These are phyloP conservation scores for Endoconidiophora polonica DNA, from an alignment of 2,329 filamentous ascomycete species.

Conservation along the genomic window DNA sequence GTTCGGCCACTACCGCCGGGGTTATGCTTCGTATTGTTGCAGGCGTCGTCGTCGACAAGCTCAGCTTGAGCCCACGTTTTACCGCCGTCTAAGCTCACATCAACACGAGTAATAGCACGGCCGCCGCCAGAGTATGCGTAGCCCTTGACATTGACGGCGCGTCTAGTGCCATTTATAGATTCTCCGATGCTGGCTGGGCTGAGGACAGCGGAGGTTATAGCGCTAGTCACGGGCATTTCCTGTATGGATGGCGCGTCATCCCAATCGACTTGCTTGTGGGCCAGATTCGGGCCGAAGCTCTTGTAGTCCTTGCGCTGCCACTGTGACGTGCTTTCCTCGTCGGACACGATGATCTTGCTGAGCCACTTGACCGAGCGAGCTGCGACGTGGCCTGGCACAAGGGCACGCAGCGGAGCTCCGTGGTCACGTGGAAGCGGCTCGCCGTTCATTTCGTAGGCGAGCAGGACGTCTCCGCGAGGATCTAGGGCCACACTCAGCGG, in stretches of 20 bases:
- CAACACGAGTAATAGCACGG: slow-evolving; percentile 48
- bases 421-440: slow-evolving; percentile 45
- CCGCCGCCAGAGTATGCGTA: slow-evolving; percentile 56
- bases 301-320: slow-evolving; percentile 56
- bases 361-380: slow-evolving; percentile 56
- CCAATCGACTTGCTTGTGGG: slow-evolving; percentile 37
- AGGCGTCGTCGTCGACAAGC: slow-evolving; percentile 32
- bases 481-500: slow-evolving; percentile 42
- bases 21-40: slow-evolving; percentile 19
- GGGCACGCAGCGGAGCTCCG: slow-evolving; percentile 44
- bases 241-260: slow-evolving; percentile 46
- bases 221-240: slow-evolving; percentile 51
- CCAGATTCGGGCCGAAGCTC: slow-evolving; percentile 47
- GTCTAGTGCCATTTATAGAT: background rate
- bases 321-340: slow-evolving; percentile 48
- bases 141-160: slow-evolving; percentile 31
- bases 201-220: slow-evolving; percentile 34
- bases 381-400: slow-evolving; percentile 50
- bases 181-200: slow-evolving; percentile 10
- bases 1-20: slow-evolving; percentile 21
- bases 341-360: slow-evolving; percentile 43
- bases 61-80: slow-evolving; percentile 46
- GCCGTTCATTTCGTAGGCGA: slow-evolving; percentile 54
- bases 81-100: slow-evolving; percentile 47
- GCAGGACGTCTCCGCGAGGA: slow-evolving; percentile 44